Percentiles rank a stretch among this genome's conserved stretches.
phyloP scores from a whole-genome alignment of 1,284 basidiomycete genomes.

The Cutaneotrichosporon curvatum region DNA sequence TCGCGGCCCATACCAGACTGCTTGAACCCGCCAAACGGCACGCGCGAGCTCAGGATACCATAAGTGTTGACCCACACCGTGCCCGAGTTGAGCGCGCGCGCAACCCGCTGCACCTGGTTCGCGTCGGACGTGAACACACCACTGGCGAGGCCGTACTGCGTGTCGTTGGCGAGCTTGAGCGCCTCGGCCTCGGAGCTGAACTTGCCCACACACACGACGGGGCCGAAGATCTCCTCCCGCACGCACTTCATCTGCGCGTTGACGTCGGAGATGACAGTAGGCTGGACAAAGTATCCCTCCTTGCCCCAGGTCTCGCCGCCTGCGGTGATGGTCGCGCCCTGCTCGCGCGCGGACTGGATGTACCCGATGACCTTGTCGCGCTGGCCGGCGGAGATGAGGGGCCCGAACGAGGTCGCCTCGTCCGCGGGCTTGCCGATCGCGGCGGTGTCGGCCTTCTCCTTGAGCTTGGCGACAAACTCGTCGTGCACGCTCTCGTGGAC shows the following conservation, averaged over 20 bases:
- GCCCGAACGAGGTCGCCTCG: constrained; percentile 65
- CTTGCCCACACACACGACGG: constrained; percentile 44
- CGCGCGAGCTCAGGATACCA: constrained; percentile 68
- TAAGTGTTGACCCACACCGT: constrained; percentile 81
- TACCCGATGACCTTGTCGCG: constrained; percentile 83
- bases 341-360: constrained; percentile 75
- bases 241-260: constrained; percentile 33
- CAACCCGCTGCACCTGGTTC: constrained; percentile 75
- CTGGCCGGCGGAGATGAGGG: constrained; percentile 75
- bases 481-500: constrained; percentile 77
- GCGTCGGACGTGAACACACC: constrained; percentile 81
- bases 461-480: constrained; percentile 64
- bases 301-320: constrained; percentile 58
- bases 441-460: constrained; percentile 60
- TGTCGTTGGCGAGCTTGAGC: constrained; percentile 71
- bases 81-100: constrained; percentile 72
- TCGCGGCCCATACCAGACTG: constrained; percentile 74
- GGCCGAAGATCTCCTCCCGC: constrained; percentile 48
- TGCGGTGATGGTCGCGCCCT: constrained; percentile 71
- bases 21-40: constrained; percentile 94
- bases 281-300: constrained; percentile 43
- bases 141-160: constrained; percentile 76
- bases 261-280: constrained; percentile 44
- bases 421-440: constrained; percentile 67
- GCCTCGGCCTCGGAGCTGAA: constrained; percentile 46